Base-by-base conservation (phyloP, 2,329 filamentous ascomycete species). In the Aspergillus sp. region DNA sequence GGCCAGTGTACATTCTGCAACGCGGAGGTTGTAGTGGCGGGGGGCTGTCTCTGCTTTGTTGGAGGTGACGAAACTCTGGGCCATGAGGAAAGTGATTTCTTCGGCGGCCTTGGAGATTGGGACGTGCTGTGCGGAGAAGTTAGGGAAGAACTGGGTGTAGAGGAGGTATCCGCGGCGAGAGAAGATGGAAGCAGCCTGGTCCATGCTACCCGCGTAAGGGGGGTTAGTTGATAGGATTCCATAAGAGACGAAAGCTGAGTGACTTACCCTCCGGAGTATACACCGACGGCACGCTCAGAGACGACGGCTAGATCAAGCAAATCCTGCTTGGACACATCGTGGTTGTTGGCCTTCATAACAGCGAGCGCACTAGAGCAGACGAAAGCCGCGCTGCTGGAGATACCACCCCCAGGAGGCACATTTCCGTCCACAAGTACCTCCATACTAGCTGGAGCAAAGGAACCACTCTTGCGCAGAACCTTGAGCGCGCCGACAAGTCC, bases 11-110 rank as follows among this genome's bases (percentile, higher is more conserved):
- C 91, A 96, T 77, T 99, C 95, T 39, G 97, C 95, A 1, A 99
- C 95, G 27, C 95, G 89, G 23, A 99, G 84, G 75, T 99, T 99
- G 81, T 98, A 99, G 81, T 93, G 91, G 62, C 96, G 88, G 0
- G 93, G 93, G 0, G 89, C 95, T 1, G 93, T 96, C 61, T 93
- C 90, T 70, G 95, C 90, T 79, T 99, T 99, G 81, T 98, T 93
- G 5, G 93, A 90, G 15, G 89, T 89, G 60, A 99, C 90, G 73
- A 96, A 96, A 59, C 90, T 96, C 73, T 99, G 95, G 7, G 93
- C 93, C 64, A 97, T 92, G 63, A 99, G 83, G 75, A 99, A 98
- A 65, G 87, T 91, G 55, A 97, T 83, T 65, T 96, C 91, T 2
- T 92, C 90, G 46, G 86, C 82, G 4, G 92, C 90, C 56, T 86